These are phyloP conservation scores for Pseudocercospora musae DNA, from an alignment of 2,329 filamentous ascomycete genomes.

Conservation along the genomic window DNA sequence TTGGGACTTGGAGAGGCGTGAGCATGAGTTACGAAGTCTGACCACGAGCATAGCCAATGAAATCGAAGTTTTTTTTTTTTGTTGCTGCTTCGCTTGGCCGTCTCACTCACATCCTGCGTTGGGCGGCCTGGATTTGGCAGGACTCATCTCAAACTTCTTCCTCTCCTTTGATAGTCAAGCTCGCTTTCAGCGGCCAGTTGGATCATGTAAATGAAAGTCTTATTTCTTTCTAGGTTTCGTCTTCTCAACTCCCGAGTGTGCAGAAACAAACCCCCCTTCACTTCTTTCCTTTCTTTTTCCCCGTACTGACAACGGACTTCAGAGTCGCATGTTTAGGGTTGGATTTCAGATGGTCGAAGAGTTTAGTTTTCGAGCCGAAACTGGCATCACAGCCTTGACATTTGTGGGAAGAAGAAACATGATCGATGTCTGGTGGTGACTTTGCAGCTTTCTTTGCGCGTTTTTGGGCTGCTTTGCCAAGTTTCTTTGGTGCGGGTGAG, in stretches of 20 bases:
- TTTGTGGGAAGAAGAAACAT: slow-evolving; percentile 61
- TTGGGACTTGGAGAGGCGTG: not conserved
- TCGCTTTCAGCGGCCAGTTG: no score
- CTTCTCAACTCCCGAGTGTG: no score
- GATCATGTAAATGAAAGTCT: no score
- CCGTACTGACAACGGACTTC: slow-evolving; percentile 26
- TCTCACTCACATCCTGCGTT: no score
- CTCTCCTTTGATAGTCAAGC: no score
- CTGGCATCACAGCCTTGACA: slow-evolving; percentile 75
- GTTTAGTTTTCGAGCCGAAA: slow-evolving; percentile 70
- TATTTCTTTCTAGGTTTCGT: no score
- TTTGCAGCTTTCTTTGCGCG: slow-evolving; percentile 47
- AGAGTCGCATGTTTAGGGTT: slow-evolving; percentile 54
- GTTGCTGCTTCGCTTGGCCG: no score
- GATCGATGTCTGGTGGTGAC: slow-evolving; percentile 19
- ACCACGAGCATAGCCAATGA: no score
- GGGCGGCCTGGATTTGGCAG: no score
- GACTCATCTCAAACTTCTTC: no score
- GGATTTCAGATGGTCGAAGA: slow-evolving; percentile 71
- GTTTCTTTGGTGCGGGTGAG: slow-evolving; percentile 33
- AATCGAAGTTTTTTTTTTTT: no score
- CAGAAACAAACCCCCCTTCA: no score
- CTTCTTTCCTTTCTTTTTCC: slow-evolving; percentile 30
- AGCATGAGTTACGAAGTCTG: not conserved
- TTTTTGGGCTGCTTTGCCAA: slow-evolving; percentile 50